A percentile compares a stretch with the other conserved stretches of the same genome.
Conservation (phyloP, 2,329 filamentous ascomycete species). For the Monilinia fructigena region DNA sequence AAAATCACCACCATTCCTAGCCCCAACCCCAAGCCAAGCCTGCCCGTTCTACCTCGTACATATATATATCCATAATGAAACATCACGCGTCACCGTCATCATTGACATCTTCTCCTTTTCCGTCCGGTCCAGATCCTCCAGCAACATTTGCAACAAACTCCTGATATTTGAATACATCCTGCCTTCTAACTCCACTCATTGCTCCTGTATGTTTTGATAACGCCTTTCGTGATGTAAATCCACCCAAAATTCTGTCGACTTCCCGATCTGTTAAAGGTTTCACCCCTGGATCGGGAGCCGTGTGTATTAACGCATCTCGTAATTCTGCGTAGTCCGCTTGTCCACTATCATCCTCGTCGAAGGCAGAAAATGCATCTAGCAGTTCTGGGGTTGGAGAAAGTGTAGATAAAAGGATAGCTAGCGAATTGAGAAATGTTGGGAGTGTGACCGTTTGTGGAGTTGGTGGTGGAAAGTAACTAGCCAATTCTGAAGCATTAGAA, state of each 20-base stretch:
- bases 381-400: slow-evolving; percentile 79
- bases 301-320: slow-evolving; percentile 78
- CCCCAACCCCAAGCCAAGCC: slow-evolving; percentile 9
- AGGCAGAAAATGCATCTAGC: slow-evolving; percentile 86
- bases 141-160: slow-evolving; percentile 67
- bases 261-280: slow-evolving; percentile 65
- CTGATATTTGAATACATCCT: slow-evolving; percentile 89
- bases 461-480: slow-evolving; percentile 77
- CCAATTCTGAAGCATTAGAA: slow-evolving; percentile 66
- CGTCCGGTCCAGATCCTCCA: slow-evolving; percentile 35
- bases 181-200: slow-evolving; percentile 56
- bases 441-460: slow-evolving; percentile 73
- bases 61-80: slow-evolving; percentile 22
- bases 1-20: slow-evolving; percentile 6
- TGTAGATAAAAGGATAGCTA: slow-evolving; percentile 71
- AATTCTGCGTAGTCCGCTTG: slow-evolving; percentile 84
- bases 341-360: slow-evolving; percentile 93
- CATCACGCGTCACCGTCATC: slow-evolving; percentile 24
- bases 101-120: slow-evolving; percentile 29
- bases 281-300: slow-evolving; percentile 71
- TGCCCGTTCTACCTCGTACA: slow-evolving; percentile 11
- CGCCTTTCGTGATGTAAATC: slow-evolving; percentile 79
- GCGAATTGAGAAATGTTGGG: slow-evolving; percentile 78
- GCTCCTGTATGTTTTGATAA: slow-evolving; percentile 62
- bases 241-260: slow-evolving; percentile 82